These are phyloP conservation scores for Arachnomyces sp. DNA, from an alignment of 2,329 filamentous ascomycete genomes.

Conservation along the genomic window DNA sequence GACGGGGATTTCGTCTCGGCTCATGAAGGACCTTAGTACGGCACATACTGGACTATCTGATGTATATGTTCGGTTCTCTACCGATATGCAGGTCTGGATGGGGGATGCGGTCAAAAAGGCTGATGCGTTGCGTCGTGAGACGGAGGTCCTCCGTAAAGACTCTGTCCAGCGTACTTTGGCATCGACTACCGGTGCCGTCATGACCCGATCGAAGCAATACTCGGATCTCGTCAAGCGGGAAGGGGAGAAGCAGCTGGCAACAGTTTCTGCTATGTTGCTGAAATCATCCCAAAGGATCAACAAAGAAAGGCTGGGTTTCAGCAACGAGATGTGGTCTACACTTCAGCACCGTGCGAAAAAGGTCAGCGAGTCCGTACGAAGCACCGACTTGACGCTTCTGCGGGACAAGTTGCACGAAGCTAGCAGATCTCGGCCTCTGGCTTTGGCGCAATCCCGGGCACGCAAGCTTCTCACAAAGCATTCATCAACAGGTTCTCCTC, in stretches of 20 bases:
- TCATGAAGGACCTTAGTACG: slow-evolving; percentile 29
- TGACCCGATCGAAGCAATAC: slow-evolving; percentile 28
- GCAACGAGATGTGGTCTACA: slow-evolving; percentile 20
- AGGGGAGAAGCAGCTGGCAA: slow-evolving; percentile 24
- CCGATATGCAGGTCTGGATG: slow-evolving; percentile 31
- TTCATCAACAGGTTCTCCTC: too few species aligned
- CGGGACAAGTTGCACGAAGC: slow-evolving; percentile 22
- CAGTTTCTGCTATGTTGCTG: slow-evolving; percentile 25
- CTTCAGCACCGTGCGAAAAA: slow-evolving; percentile 11
- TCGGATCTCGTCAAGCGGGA: slow-evolving; percentile 25
- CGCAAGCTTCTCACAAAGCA: slow-evolving; percentile 20
- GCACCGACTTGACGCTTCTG: slow-evolving; percentile 19
- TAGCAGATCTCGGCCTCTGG: slow-evolving; percentile 23
- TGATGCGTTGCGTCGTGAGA: slow-evolving; percentile 25
- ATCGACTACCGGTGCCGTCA: slow-evolving; percentile 16
- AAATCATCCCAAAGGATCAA: slow-evolving; percentile 22
- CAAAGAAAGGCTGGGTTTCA: slow-evolving; percentile 20
- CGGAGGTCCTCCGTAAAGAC: slow-evolving; percentile 19
- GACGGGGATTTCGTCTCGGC: slow-evolving; percentile 26
- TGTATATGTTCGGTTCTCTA: slow-evolving; percentile 30
- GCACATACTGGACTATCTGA: slow-evolving; percentile 32
- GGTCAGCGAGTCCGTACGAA: slow-evolving; percentile 18
- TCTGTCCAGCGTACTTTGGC: slow-evolving; percentile 17
- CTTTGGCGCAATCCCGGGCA: slow-evolving; percentile 28
- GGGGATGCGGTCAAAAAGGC: slow-evolving; percentile 30